Evolutionary conservation across 2,329 filamentous ascomycete species (phyloP).

Genomic region (Pezicula radicicola): DNA sequence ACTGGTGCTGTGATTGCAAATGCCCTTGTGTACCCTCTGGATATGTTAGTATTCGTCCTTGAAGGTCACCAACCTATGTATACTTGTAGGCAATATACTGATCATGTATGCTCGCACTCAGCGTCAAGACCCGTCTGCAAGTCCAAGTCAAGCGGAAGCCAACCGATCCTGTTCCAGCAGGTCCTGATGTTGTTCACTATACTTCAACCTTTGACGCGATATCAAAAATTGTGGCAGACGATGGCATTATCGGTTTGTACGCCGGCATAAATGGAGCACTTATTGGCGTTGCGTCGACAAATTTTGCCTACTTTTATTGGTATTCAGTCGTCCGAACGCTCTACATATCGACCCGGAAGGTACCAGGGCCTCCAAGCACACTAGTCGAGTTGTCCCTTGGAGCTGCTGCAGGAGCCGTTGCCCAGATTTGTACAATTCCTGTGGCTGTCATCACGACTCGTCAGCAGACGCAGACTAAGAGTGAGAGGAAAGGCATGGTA

Average conservation of each 20-base stretch:
- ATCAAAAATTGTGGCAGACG: conserved; percentile 74
- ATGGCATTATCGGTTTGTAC: conserved; percentile 82
- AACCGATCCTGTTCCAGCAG: conserved; percentile 39
- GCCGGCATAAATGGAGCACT: conserved; percentile 83
- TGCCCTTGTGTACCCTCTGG: conserved; percentile 90
- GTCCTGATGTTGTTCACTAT: conserved; percentile 67
- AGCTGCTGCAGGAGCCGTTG: conserved; percentile 82
- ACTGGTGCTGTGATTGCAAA: conserved; percentile 93
- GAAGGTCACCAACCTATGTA: background rate
- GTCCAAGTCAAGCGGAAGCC: conserved; percentile 76
- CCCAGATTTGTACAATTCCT: conserved; percentile 94
- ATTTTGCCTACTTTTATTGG: conserved; percentile 99
- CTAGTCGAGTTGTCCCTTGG: conserved; percentile 80
- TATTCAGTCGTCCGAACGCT: conserved; percentile 84
- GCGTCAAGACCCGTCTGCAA: conserved; percentile 93
- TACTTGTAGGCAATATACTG: background rate
- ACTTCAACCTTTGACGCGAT: conserved; percentile 86
- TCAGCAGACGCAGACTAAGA: conserved; percentile 87
- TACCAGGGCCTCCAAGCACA: conserved; percentile 68
- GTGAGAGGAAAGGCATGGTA: conserved; percentile 79
- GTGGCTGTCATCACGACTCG: conserved; percentile 93
- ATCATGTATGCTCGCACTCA: conserved; percentile 32
- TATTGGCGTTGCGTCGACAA: conserved; percentile 91
- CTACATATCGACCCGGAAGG: conserved; percentile 62
- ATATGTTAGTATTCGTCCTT: conserved; percentile 67